Conservation (phyloP, 202 grass and related monocot genomes). For the Alloteropsis angusta region DNA sequence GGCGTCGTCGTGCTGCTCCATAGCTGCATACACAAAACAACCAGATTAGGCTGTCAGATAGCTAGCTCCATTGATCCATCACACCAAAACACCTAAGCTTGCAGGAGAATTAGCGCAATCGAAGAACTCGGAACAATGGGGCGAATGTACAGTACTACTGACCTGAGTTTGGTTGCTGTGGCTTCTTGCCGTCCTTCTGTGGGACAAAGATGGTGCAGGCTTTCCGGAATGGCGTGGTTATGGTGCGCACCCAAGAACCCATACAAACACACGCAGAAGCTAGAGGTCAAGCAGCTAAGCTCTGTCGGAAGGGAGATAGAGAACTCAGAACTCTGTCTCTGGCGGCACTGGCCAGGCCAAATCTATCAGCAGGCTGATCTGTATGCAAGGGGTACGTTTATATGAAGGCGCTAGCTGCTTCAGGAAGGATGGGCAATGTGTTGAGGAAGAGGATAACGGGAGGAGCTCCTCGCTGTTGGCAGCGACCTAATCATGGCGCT, state of each 20-base stretch:
- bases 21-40: not conserved
- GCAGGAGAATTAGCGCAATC: not conserved
- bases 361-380: not conserved
- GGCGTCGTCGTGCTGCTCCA: slow-evolving; percentile 8
- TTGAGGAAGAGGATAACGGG: not conserved
- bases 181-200: slow-evolving; percentile 39
- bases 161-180: slow-evolving; percentile 30
- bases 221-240: slow-evolving; percentile 64
- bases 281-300: not conserved
- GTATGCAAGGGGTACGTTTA: not conserved
- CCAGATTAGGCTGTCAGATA: not conserved
- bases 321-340: not conserved
- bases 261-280: not conserved
- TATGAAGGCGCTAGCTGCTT: not conserved
- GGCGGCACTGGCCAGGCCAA: not conserved
- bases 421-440: not conserved
- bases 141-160: not conserved
- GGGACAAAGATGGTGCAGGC: slow-evolving; percentile 45
- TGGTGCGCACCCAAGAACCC: slow-evolving; percentile 64
- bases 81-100: too few relatives aligned
- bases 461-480: not conserved
- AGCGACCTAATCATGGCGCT: slow-evolving; percentile 6
- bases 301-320: not conserved
- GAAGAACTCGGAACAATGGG: not conserved
- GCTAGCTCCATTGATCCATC: not conserved